Percentiles rank a stretch among this genome's conserved stretches.
phyloP scores from a whole-genome alignment of 2,329 filamentous ascomycete species.

The Aureobasidium sp. region DNA sequence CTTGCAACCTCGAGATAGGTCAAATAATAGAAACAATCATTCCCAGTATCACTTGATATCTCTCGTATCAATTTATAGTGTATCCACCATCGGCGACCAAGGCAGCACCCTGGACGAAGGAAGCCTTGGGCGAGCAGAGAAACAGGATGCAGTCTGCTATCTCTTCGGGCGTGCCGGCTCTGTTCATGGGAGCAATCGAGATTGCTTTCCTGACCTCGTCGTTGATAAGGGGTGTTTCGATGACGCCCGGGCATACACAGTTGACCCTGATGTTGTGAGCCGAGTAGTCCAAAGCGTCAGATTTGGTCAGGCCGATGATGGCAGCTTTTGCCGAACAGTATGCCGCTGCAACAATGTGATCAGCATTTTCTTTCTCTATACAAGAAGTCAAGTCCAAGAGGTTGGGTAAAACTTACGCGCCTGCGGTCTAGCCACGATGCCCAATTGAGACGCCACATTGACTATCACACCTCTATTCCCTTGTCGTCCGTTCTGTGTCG shows the following conservation, averaged over 20 bases:
- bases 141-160: constrained; percentile 43
- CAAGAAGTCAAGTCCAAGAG: not conserved
- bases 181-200: constrained; percentile 25
- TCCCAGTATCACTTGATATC: not conserved
- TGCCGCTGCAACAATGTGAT: constrained; percentile 27
- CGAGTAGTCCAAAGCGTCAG: constrained; percentile 44
- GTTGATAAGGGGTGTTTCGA: constrained; percentile 41
- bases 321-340: constrained; percentile 44
- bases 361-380: not conserved
- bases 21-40: not conserved
- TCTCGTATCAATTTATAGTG: constrained; percentile 31
- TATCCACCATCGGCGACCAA: constrained; percentile 43
- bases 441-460: constrained; percentile 40
- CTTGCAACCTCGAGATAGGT: not conserved
- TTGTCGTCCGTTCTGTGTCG: constrained; percentile 39
- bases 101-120: constrained; percentile 40
- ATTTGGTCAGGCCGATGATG: constrained; percentile 40
- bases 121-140: constrained; percentile 39
- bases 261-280: constrained; percentile 41
- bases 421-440: constrained; percentile 36
- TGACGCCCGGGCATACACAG: constrained; percentile 42
- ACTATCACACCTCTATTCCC: constrained; percentile 35
- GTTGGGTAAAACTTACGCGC: constrained; percentile 30
- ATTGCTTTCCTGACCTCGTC: constrained; percentile 25
- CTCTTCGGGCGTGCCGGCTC: constrained; percentile 39